phyloP scores from a whole-genome alignment of 306 rosid species.

The Pterocarpus macrocarpus region DNA sequence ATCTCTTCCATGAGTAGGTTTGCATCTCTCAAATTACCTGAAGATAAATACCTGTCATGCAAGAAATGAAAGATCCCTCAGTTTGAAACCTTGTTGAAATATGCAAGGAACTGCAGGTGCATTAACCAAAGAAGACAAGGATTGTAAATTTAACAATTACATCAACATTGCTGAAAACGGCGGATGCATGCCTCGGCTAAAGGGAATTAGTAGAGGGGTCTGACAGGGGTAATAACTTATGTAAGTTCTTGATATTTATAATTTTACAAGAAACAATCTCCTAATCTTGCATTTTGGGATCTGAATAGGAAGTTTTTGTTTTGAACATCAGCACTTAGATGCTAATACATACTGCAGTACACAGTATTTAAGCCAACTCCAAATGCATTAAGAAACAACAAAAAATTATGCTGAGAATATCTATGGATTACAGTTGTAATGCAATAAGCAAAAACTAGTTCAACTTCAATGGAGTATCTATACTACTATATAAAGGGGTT shows the following conservation, averaged over 20 bases:
- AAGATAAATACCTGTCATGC: slow-evolving; percentile 74
- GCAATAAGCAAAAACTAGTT: background rate
- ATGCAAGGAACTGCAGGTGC: slow-evolving; percentile 27
- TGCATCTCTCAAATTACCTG: slow-evolving; percentile 91
- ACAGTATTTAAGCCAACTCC: no score
- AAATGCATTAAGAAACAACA: background rate
- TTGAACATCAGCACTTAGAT: no score
- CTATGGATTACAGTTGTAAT: background rate
- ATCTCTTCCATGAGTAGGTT: slow-evolving; percentile 82
- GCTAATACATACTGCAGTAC: no score
- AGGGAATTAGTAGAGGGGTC: no score
- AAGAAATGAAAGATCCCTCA: slow-evolving; percentile 27
- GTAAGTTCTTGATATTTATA: no score
- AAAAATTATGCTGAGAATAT: slow-evolving; percentile 8
- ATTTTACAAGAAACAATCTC: no score
- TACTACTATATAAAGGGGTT: no score
- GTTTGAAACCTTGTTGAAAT: slow-evolving; percentile 30
- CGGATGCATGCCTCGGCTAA: background rate
- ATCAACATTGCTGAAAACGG: background rate
- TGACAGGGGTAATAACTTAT: no score
- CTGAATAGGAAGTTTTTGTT: no score
- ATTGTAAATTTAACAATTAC: slow-evolving; percentile 10
- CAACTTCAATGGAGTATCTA: no score
- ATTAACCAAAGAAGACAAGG: slow-evolving; percentile 28
- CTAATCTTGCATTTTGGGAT: no score